Evolutionary conservation across 1,284 basidiomycete species (phyloP).

Genomic region (Cronartium quercuum): DNA sequence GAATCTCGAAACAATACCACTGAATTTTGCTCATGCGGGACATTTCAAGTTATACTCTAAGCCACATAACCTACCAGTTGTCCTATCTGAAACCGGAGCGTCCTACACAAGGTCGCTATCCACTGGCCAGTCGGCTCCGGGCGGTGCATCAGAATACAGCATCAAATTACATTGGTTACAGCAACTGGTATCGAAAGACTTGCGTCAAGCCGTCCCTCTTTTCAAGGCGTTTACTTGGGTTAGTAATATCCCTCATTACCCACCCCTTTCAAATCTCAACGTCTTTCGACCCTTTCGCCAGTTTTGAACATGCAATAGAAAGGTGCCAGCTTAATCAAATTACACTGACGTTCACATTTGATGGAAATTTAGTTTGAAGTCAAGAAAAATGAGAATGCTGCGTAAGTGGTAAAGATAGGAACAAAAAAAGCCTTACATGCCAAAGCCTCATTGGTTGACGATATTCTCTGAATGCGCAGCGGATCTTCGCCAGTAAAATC

Average conservation of each 20-base stretch:
- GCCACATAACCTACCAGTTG: neutral
- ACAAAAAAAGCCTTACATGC: too few species aligned
- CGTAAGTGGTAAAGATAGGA: neutral
- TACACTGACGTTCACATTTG: neutral
- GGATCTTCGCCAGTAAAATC: too few species aligned
- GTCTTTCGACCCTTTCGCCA: too few species aligned
- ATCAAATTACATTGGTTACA: neutral
- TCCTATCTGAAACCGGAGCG: neutral
- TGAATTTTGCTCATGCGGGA: too few species aligned
- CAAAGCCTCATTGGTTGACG: too few species aligned
- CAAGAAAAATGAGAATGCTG: neutral
- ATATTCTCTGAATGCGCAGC: too few species aligned
- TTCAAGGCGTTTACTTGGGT: slow-evolving; percentile 1
- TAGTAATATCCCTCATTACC: neutral
- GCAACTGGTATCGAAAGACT: neutral
- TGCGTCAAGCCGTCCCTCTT: neutral
- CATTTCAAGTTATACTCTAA: neutral
- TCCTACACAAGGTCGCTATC: neutral
- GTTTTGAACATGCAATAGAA: too few species aligned
- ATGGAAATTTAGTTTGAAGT: neutral
- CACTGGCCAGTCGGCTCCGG: neutral
- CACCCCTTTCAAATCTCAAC: too few species aligned
- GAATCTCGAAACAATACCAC: too few species aligned
- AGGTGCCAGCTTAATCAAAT: too few species aligned
- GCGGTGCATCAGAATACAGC: neutral